These are phyloP conservation scores for Claviceps arundinis DNA, from an alignment of 2,329 filamentous ascomycete species.

Conservation along the genomic window DNA sequence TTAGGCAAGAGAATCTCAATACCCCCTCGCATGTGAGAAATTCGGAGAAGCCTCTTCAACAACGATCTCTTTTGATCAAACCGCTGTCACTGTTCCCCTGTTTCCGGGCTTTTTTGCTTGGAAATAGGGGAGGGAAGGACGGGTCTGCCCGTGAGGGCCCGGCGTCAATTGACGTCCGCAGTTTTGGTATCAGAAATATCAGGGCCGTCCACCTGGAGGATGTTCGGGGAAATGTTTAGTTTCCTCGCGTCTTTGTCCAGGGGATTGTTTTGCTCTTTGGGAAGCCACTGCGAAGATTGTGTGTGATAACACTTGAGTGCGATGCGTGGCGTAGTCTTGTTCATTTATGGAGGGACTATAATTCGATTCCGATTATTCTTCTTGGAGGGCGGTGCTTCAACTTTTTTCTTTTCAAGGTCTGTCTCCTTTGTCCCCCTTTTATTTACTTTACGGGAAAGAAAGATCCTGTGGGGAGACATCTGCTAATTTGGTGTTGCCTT, in stretches of 20 bases:
- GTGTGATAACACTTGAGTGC: conserved; percentile 13
- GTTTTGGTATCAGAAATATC: conserved; percentile 13
- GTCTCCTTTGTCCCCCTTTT: neutral
- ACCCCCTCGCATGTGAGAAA: conserved; percentile 12
- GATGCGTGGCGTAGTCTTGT: conserved; percentile 12
- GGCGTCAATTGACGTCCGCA: conserved; percentile 12
- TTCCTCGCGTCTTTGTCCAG: neutral
- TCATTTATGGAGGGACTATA: conserved; percentile 5
- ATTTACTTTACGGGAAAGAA: neutral
- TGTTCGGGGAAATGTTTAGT: neutral
- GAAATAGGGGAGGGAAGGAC: conserved; percentile 5
- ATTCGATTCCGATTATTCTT: conserved; percentile 16
- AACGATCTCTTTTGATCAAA: neutral
- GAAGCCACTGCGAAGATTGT: conserved; percentile 14
- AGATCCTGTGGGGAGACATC: neutral
- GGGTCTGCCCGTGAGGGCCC: conserved; percentile 13
- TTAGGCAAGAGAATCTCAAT: neutral
- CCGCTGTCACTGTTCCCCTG: conserved; percentile 8
- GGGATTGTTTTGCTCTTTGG: conserved; percentile 7
- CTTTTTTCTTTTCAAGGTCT: conserved; percentile 8
- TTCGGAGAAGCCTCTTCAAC: conserved; percentile 13
- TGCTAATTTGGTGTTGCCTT: conserved; percentile 6
- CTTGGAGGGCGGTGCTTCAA: conserved; percentile 12
- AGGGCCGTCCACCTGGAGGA: conserved; percentile 3
- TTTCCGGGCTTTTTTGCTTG: neutral